Evolutionary conservation across 1,139 yeast species (phyloP).

Genomic region (Geotrichum carabidarum): DNA sequence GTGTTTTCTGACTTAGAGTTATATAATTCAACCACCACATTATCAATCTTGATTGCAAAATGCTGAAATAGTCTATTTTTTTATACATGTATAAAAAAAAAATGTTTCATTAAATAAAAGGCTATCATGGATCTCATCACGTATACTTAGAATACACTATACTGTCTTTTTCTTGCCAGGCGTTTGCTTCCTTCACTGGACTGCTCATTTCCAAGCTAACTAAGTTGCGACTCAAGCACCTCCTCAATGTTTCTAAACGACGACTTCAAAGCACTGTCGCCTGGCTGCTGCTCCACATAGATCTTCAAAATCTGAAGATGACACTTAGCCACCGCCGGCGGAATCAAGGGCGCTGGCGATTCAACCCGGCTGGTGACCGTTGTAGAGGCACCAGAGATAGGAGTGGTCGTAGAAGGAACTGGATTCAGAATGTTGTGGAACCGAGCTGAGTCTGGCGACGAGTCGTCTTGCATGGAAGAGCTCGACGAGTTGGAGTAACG

Average conservation of each 20-base stretch:
- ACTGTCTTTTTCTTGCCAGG: too few relatives aligned
- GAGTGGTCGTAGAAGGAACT: slow-evolving; percentile 4
- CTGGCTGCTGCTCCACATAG: slow-evolving; percentile 2
- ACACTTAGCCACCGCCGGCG: slow-evolving; percentile 3
- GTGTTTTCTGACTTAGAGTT: too few relatives aligned
- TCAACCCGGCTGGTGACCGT: background rate
- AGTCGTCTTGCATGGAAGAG: background rate
- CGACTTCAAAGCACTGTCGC: background rate
- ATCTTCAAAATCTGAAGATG: slow-evolving; percentile 3
- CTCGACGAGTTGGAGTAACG: background rate
- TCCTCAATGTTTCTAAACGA: background rate
- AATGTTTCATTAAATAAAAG: too few relatives aligned
- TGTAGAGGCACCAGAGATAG: background rate
- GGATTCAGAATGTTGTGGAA: slow-evolving; percentile 3
- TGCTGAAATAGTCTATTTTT: too few relatives aligned
- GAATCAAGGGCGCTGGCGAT: background rate
- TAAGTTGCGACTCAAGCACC: background rate
- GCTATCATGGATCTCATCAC: too few relatives aligned
- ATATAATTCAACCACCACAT: too few relatives aligned
- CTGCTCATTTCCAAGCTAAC: too few relatives aligned
- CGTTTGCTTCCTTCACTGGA: too few relatives aligned
- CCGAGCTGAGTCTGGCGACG: background rate
- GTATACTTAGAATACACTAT: too few relatives aligned
- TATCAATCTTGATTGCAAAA: too few relatives aligned
- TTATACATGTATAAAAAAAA: too few relatives aligned